Evolutionary conservation across 1,284 basidiomycete genomes (phyloP), one percentile per base, ranked within the genome.

Genomic region (Ceratorhiza oryzae-sativae): DNA sequence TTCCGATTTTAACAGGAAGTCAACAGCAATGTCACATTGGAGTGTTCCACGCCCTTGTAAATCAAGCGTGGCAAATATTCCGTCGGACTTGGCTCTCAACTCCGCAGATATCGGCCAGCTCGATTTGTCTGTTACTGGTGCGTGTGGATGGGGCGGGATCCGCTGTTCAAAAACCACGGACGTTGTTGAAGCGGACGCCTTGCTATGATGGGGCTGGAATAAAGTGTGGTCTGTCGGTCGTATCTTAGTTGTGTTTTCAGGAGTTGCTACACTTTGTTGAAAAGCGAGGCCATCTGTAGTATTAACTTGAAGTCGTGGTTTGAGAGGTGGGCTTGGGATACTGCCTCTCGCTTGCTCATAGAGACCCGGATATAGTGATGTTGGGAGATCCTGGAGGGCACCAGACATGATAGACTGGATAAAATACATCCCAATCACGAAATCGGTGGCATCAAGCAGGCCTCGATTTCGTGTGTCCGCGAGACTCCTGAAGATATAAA

Each of bases 381-480:
- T 80, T 10, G 97, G 97, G 51, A 99, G 86, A 58, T 84, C 85
- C 53, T 90, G 83, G 72, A 95, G 83, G 67, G 91, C 86, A 68
- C 89, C 88, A 59, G 91, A 89, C 96, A 99, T 98, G 61, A 87
- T 85, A 49, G 88, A 90, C 81, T 98, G 96, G 76, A 98, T 97
- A 78, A 96, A 86, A 79, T 92, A 94, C 97, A 99, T 98, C 63
- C 93, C 97, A 77, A 99, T 90, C 75, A 92, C 91, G 79, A 99
- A 99, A 81, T 99, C 97, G 49, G 92, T 87, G 23, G 90, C 84
- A 79, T 99, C 97, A 73, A 99, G 88, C 2, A 87, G 84, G 48
- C 97, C 97, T 73, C 97, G 88, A 76, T 92, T 88, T 80, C 96
- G 93, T 0, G 95, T 97, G 81, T 99, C 97, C 20, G 97, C 93